These are phyloP conservation scores for Colletotrichum lentis DNA, from an alignment of 2,329 filamentous ascomycete genomes.

Conservation along the genomic window DNA sequence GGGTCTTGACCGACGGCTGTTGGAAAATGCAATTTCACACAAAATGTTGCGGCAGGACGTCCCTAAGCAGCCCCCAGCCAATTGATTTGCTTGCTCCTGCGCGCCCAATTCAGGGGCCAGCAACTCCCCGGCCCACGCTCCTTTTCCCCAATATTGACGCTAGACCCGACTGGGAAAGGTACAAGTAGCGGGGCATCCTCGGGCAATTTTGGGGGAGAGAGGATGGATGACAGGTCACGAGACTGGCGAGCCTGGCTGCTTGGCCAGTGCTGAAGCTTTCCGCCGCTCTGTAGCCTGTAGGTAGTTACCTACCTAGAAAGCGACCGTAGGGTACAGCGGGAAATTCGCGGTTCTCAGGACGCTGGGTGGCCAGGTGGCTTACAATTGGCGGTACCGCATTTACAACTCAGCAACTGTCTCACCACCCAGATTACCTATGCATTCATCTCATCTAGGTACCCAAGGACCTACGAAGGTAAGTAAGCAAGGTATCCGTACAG, in stretches of 20 bases:
- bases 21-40: slow-evolving; percentile 51
- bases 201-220: slow-evolving; percentile 29
- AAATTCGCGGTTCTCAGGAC: background rate
- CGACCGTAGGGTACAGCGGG: no score
- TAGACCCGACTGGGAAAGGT: slow-evolving; percentile 5
- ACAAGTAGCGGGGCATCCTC: slow-evolving; percentile 27
- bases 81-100: slow-evolving; percentile 37
- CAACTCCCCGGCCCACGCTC: slow-evolving; percentile 35
- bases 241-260: slow-evolving; percentile 4
- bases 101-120: slow-evolving; percentile 40
- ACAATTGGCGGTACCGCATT: background rate
- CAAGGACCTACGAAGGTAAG: background rate
- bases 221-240: slow-evolving; percentile 35
- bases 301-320: no score
- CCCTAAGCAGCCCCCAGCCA: slow-evolving; percentile 37
- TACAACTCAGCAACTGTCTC: background rate
- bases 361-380: background rate
- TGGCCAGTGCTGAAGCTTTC: slow-evolving; percentile 32
- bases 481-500: background rate
- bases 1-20: slow-evolving; percentile 39
- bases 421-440: background rate
- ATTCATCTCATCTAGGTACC: slow-evolving; percentile 21
- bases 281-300: no score
- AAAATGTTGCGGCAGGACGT: slow-evolving; percentile 48
- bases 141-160: slow-evolving; percentile 34